Percentiles rank a stretch among this genome's conserved stretches.
Evolutionary conservation across 208 protist genomes (phyloP).

Genomic region (Wallacemonas rigidus): DNA sequence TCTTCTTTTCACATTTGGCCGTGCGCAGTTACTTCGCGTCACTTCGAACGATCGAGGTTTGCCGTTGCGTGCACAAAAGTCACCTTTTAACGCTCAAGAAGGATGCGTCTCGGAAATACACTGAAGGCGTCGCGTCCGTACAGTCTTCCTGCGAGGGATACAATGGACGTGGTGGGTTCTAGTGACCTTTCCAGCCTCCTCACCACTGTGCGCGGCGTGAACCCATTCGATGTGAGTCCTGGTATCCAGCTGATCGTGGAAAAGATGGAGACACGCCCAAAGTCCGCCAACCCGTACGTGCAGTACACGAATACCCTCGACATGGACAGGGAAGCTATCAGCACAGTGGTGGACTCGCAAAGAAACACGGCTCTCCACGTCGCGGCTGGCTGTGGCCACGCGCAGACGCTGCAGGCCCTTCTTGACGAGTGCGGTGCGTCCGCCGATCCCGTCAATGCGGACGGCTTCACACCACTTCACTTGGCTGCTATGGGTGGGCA

Average conservation of each 20-base stretch:
- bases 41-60: too few species aligned
- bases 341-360: constrained; percentile 16
- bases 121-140: constrained; percentile 25
- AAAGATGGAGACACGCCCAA: constrained; percentile 24
- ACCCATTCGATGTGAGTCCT: constrained; percentile 65
- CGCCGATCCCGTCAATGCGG: constrained; percentile 37
- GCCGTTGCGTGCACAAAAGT: too few species aligned
- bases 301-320: constrained; percentile 27
- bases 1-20: constrained; percentile 2
- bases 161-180: constrained; percentile 53
- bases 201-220: constrained; percentile 49
- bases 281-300: constrained; percentile 42
- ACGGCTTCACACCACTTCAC: constrained; percentile 52
- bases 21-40: too few species aligned
- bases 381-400: constrained; percentile 39
- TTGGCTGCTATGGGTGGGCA: constrained; percentile 43
- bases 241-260: constrained; percentile 54
- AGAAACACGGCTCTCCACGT: constrained; percentile 57
- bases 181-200: constrained; percentile 52
- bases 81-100: not conserved
- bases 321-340: constrained; percentile 24
- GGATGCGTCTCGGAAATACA: constrained; percentile 19
- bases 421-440: constrained; percentile 39
- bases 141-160: constrained; percentile 27
- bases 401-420: constrained; percentile 28